A percentile compares a stretch with the other conserved stretches of the same genome.
Conservation (phyloP, 352 stramenopile species). For the Phytopythium ostracodes region DNA sequence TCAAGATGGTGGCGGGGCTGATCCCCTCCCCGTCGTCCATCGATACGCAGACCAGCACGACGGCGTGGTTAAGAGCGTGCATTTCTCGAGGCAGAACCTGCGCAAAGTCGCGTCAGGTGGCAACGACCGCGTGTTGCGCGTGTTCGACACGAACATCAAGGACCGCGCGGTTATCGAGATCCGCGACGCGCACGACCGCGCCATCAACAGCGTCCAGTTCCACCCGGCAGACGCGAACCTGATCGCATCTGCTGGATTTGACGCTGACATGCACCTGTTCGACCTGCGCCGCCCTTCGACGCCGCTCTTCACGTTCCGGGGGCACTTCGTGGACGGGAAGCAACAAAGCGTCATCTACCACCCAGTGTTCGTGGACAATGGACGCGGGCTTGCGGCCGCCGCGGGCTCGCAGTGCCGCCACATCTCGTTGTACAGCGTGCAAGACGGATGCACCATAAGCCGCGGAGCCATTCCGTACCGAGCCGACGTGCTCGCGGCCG, state of each 20-base stretch:
- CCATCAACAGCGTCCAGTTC: conserved; percentile 57
- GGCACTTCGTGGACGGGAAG: conserved; percentile 13
- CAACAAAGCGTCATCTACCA: conserved; percentile 41
- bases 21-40: conserved; percentile 13
- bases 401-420: conserved; percentile 18
- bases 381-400: conserved; percentile 24
- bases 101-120: conserved; percentile 37
- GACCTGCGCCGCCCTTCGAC: conserved; percentile 30
- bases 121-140: conserved; percentile 36
- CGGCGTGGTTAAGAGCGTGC: conserved; percentile 46
- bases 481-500: conserved; percentile 26
- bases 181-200: conserved; percentile 25
- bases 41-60: conserved; percentile 31
- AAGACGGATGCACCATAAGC: conserved; percentile 31
- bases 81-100: conserved; percentile 19
- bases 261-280: conserved; percentile 42
- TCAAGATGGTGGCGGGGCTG: conserved; percentile 10
- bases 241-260: conserved; percentile 42
- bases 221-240: conserved; percentile 41
- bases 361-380: conserved; percentile 36
- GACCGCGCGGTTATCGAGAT: conserved; percentile 13
- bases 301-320: conserved; percentile 33
- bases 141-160: conserved; percentile 22
- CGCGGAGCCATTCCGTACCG: conserved; percentile 24
- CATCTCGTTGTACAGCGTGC: conserved; percentile 34